phyloP scores from a whole-genome alignment of 2,329 filamentous ascomycete species.

The Sarocladium brachiariae region DNA sequence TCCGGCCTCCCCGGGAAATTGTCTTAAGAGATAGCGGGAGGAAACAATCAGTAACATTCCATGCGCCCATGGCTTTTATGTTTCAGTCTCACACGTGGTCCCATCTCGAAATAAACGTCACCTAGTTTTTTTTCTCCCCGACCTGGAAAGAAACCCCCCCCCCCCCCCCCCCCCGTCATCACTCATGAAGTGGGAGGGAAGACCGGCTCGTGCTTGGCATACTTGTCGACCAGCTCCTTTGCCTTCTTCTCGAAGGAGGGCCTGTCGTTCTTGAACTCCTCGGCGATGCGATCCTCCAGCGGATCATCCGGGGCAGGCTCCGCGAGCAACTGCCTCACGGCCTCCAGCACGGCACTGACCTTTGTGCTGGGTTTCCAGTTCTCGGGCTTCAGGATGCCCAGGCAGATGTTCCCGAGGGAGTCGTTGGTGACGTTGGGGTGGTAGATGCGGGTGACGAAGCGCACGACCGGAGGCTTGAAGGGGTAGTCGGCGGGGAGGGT shows the following conservation, averaged over 20 bases:
- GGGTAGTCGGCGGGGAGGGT: slow-evolving; percentile 75
- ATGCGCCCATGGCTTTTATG: no score
- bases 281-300: slow-evolving; percentile 78
- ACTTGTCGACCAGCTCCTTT: slow-evolving; percentile 64
- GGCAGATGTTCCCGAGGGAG: slow-evolving; percentile 75
- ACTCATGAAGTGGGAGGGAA: slow-evolving; percentile 23
- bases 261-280: slow-evolving; percentile 68
- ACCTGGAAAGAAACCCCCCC: no score
- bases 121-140: no score
- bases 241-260: slow-evolving; percentile 68
- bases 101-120: no score
- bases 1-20: no score
- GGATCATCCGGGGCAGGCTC: slow-evolving; percentile 87
- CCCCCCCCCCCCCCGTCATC: no score
- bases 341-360: slow-evolving; percentile 68
- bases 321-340: slow-evolving; percentile 64
- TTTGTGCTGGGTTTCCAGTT: slow-evolving; percentile 88
- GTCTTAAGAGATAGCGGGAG: no score
- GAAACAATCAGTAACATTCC: no score
- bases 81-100: no score
- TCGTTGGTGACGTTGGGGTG: slow-evolving; percentile 94
- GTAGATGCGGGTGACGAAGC: slow-evolving; percentile 86
- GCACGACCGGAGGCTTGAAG: slow-evolving; percentile 77
- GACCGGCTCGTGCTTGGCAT: slow-evolving; percentile 47
- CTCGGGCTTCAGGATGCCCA: slow-evolving; percentile 74